phyloP scores from a whole-genome alignment of 768 basidiomycete species.

The Russula vinacea region DNA sequence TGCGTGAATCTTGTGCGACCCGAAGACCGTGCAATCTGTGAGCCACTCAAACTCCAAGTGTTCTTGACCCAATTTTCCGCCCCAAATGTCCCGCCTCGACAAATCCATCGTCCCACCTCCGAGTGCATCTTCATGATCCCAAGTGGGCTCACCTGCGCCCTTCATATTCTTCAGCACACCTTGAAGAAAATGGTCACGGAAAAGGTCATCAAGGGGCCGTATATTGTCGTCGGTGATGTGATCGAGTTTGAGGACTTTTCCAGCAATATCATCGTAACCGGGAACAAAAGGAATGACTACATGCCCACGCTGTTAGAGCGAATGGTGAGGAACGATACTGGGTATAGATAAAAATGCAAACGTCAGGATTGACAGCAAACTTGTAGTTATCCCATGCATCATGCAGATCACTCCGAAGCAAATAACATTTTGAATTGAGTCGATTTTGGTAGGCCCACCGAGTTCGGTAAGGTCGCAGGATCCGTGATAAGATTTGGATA shows the following conservation, averaged over 20 bases:
- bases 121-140: constrained; percentile 4
- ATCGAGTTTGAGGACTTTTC: constrained; percentile 3
- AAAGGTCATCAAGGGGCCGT: constrained; percentile 3
- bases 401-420: neutral
- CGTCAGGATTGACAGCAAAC: neutral
- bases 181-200: constrained; percentile 8
- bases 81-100: neutral
- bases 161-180: constrained; percentile 17
- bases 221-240: neutral
- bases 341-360: neutral
- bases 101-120: neutral
- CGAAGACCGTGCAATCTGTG: neutral
- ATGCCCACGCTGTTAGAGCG: neutral
- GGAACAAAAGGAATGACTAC: neutral
- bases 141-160: neutral
- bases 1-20: neutral
- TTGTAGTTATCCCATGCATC: neutral
- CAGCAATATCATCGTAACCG: constrained; percentile 2
- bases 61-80: neutral
- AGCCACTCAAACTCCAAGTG: neutral
- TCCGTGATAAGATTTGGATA: neutral
- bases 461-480: neutral
- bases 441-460: neutral
- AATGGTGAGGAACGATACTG: neutral
- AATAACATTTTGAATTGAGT: neutral